Evolutionary conservation across 768 basidiomycete genomes (phyloP).

Genomic region (Xanthoconium stramineum): DNA sequence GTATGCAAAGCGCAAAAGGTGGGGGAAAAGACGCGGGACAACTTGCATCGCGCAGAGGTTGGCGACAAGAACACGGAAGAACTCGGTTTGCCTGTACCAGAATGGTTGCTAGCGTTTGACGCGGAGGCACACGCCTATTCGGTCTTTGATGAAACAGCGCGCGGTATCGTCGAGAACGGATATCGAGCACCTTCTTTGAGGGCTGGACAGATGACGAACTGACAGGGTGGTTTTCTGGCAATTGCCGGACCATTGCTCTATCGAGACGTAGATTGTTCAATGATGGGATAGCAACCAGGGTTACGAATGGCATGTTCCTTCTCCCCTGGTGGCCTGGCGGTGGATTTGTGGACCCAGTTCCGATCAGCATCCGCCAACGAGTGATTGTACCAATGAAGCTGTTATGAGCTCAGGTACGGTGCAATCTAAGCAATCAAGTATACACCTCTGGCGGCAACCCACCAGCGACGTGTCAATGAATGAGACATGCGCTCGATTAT

Average conservation of each 20-base stretch:
- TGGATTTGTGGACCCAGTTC: constrained; percentile 12
- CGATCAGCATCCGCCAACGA: constrained; percentile 26
- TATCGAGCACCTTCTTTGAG: constrained; percentile 18
- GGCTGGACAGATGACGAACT: constrained; percentile 8
- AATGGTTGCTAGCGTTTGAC: constrained; percentile 29
- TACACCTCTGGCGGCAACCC: constrained; percentile 1
- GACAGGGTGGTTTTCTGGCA: constrained; percentile 3
- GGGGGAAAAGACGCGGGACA: constrained; percentile 26
- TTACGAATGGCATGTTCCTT: constrained; percentile 10
- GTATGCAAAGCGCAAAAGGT: constrained; percentile 16
- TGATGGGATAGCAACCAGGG: constrained; percentile 12
- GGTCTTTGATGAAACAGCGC: constrained; percentile 18
- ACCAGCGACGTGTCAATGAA: constrained; percentile 5
- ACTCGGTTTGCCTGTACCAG: constrained; percentile 21
- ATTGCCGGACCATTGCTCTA: constrained; percentile 7
- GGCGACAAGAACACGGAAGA: constrained; percentile 11
- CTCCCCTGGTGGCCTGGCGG: constrained; percentile 4
- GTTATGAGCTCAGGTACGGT: background rate
- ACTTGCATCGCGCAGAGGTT: constrained; percentile 22
- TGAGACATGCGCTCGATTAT: constrained; percentile 5
- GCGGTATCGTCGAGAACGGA: constrained; percentile 23
- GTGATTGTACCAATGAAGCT: background rate
- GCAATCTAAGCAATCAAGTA: constrained; percentile 12
- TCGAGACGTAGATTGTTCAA: constrained; percentile 2
- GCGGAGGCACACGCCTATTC: constrained; percentile 26